A percentile compares a stretch with the other conserved stretches of the same genome.
These are phyloP conservation scores for Globisporangium takayamanum DNA, from an alignment of 352 stramenopile genomes.

Conservation along the genomic window DNA sequence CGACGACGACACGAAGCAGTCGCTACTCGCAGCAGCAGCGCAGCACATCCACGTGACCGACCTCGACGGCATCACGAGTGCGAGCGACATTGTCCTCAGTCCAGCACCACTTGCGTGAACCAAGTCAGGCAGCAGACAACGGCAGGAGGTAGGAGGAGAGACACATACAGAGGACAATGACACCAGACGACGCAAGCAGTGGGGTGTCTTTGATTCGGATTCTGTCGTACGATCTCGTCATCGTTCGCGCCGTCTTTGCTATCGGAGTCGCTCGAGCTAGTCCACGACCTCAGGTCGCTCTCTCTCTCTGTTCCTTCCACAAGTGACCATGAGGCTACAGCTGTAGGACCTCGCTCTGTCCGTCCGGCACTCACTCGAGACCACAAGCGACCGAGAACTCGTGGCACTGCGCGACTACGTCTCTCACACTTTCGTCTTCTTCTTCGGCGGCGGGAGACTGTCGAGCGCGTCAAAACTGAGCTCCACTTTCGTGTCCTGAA, in stretches of 20 bases:
- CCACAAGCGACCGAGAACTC: background rate
- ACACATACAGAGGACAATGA: background rate
- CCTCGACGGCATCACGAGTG: background rate
- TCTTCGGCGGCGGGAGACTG: constrained; percentile 76
- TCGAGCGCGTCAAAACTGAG: constrained; percentile 78
- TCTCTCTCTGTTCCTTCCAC: background rate
- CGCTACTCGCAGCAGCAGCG: constrained; percentile 20
- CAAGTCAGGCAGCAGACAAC: background rate
- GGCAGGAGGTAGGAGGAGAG: background rate
- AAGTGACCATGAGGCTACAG: background rate
- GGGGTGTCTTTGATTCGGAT: background rate
- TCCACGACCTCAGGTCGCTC: background rate
- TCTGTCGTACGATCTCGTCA: background rate
- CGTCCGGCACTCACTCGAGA: background rate
- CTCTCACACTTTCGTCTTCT: constrained; percentile 68
- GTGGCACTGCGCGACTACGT: background rate
- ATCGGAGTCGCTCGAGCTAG: background rate
- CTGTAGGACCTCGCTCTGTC: background rate
- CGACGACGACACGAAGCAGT: constrained; percentile 10
- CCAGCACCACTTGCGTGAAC: background rate
- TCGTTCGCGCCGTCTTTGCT: background rate
- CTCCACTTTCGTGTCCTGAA: constrained; percentile 80
- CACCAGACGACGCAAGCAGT: too few species aligned
- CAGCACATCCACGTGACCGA: constrained; percentile 9
- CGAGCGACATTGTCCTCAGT: constrained; percentile 6